These are phyloP conservation scores for Backusella macrospora DNA, from an alignment of 192 early-diverging fungal species.

Conservation along the genomic window DNA sequence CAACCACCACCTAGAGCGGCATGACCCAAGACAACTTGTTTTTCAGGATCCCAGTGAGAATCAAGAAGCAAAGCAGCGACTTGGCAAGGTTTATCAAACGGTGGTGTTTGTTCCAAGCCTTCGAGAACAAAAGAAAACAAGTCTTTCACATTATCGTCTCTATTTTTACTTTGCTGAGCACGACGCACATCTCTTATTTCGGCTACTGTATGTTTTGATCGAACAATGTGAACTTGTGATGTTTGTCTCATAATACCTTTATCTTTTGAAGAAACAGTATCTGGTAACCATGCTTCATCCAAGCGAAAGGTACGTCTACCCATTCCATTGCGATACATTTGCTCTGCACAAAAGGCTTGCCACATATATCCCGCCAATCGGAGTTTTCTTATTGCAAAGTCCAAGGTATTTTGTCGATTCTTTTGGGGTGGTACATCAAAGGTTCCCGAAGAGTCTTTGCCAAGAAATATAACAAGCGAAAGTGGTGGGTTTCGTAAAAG, in stretches of 20 bases:
- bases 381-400: slow-evolving; percentile 55
- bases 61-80: slow-evolving; percentile 60
- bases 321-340: slow-evolving; percentile 72
- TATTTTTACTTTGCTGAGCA: slow-evolving; percentile 55
- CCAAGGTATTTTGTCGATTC: slow-evolving; percentile 46
- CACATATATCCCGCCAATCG: slow-evolving; percentile 69
- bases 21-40: slow-evolving; percentile 58
- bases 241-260: slow-evolving; percentile 45
- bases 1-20: slow-evolving; percentile 65
- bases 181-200: slow-evolving; percentile 59
- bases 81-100: slow-evolving; percentile 46
- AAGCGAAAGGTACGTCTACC: slow-evolving; percentile 69
- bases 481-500: slow-evolving; percentile 59
- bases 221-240: slow-evolving; percentile 56
- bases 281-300: slow-evolving; percentile 57
- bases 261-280: slow-evolving; percentile 56
- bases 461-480: slow-evolving; percentile 58
- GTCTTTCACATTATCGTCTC: slow-evolving; percentile 40
- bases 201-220: slow-evolving; percentile 49
- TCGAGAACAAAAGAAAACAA: slow-evolving; percentile 56
- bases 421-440: slow-evolving; percentile 66
- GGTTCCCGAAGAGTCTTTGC: slow-evolving; percentile 53
- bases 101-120: slow-evolving; percentile 47
- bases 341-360: slow-evolving; percentile 75
- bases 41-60: slow-evolving; percentile 57